Conservation (phyloP, 352 stramenopile species). For the Phytophthora citrophthora region DNA sequence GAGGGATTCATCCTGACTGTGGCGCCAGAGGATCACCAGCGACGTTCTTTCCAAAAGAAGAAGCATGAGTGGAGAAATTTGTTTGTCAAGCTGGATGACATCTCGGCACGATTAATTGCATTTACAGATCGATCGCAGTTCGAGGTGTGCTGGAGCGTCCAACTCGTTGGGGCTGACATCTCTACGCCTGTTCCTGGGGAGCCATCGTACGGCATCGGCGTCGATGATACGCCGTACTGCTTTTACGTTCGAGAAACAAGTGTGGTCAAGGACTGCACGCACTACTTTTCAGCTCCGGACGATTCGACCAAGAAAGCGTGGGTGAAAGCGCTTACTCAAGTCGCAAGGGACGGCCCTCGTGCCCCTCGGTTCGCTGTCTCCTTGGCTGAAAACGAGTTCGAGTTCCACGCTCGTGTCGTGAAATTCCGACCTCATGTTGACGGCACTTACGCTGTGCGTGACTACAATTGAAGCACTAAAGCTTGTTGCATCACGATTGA, state of each 20-base stretch:
- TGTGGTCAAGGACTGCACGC: slow-evolving; percentile 36
- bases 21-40: slow-evolving; percentile 29
- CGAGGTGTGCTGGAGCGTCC: slow-evolving; percentile 56
- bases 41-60: slow-evolving; percentile 17
- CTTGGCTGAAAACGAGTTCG: slow-evolving; percentile 45
- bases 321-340: slow-evolving; percentile 54
- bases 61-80: slow-evolving; percentile 54
- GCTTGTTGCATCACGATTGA: too few species aligned
- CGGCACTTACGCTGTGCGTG: slow-evolving; percentile 55
- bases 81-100: slow-evolving; percentile 71
- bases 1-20: slow-evolving; percentile 56
- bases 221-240: slow-evolving; percentile 60
- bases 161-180: slow-evolving; percentile 58
- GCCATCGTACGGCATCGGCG: slow-evolving; percentile 48
- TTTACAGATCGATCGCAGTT: slow-evolving; percentile 59
- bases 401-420: slow-evolving; percentile 50
- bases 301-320: slow-evolving; percentile 62
- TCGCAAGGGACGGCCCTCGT: slow-evolving; percentile 49
- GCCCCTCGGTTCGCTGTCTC: slow-evolving; percentile 44
- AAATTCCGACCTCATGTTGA: slow-evolving; percentile 48
- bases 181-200: slow-evolving; percentile 63
- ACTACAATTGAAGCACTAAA: not conserved
- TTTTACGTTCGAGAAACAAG: slow-evolving; percentile 64
- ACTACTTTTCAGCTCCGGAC: slow-evolving; percentile 50
- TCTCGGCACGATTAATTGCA: slow-evolving; percentile 63